Conservation (phyloP, 1,139 yeast species). For the Magnusiomyces starmeri region DNA sequence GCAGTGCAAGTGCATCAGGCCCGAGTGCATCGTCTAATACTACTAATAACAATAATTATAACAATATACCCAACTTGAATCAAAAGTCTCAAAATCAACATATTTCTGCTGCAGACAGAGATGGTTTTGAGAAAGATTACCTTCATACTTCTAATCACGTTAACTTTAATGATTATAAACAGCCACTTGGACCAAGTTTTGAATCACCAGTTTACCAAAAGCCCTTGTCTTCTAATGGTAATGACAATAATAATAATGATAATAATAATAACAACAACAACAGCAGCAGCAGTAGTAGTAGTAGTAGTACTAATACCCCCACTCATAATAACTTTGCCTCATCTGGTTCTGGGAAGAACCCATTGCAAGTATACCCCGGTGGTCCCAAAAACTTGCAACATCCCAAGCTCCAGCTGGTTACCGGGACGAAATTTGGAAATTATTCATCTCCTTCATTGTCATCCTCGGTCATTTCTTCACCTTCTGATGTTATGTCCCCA, state of each 20-base stretch:
- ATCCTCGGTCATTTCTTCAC: background rate
- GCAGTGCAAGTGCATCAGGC: constrained; percentile 5
- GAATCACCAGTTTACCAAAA: no score
- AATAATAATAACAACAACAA: background rate
- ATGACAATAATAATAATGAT: background rate
- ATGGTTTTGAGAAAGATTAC: background rate
- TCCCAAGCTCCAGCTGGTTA: background rate
- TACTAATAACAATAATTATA: background rate
- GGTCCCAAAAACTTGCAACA: background rate
- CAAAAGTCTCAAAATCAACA: no score
- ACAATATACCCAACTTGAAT: background rate
- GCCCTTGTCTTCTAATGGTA: no score
- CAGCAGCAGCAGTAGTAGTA: background rate
- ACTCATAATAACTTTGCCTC: background rate
- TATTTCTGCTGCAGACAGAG: no score
- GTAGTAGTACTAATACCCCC: background rate
- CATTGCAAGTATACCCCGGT: constrained; percentile 5
- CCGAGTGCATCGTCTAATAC: constrained; percentile 5
- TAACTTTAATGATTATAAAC: no score
- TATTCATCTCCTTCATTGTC: background rate
- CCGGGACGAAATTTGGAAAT: background rate
- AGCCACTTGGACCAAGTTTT: no score
- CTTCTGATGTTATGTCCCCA: background rate
- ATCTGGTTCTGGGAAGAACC: background rate
- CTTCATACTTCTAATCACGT: background rate